phyloP scores from a whole-genome alignment of 148 eudicot species.

The Camellia lanceoleosa region DNA sequence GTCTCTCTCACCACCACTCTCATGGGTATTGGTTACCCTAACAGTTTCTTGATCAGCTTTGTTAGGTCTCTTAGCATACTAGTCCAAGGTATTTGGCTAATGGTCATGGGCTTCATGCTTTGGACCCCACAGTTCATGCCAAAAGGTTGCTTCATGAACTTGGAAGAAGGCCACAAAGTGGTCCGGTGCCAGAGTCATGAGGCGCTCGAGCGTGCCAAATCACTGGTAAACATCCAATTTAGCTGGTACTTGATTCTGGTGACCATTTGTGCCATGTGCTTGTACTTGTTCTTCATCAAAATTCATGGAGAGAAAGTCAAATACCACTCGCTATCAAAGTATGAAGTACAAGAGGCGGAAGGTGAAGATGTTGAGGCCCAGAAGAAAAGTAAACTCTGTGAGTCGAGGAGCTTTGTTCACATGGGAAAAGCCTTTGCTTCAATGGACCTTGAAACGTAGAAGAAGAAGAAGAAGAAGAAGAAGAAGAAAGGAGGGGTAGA shows the following conservation, averaged over 20 bases:
- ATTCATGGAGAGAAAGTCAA: slow-evolving; percentile 27
- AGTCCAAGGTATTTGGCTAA: slow-evolving; percentile 72
- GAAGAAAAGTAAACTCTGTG: slow-evolving; percentile 22
- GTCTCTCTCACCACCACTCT: slow-evolving; percentile 48
- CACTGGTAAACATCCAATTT: slow-evolving; percentile 67
- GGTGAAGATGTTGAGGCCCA: slow-evolving; percentile 61
- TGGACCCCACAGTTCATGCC: slow-evolving; percentile 69
- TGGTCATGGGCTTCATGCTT: slow-evolving; percentile 69
- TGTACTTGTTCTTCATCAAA: slow-evolving; percentile 41
- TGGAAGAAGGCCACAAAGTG: slow-evolving; percentile 61
- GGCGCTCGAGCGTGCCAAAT: slow-evolving; percentile 63
- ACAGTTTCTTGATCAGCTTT: slow-evolving; percentile 45
- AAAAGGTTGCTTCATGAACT: slow-evolving; percentile 62
- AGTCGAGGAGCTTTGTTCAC: slow-evolving; percentile 34
- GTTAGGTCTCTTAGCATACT: slow-evolving; percentile 64
- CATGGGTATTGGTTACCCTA: slow-evolving; percentile 44
- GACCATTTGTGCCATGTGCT: slow-evolving; percentile 38
- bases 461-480: neutral
- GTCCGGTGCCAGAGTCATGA: slow-evolving; percentile 54
- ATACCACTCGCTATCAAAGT: slow-evolving; percentile 29
- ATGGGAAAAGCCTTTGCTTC: slow-evolving; percentile 31
- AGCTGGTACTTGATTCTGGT: slow-evolving; percentile 64
- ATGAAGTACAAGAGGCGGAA: slow-evolving; percentile 28
- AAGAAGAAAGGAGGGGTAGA: neutral
- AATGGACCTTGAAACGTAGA: slow-evolving; percentile 59